These are phyloP conservation scores for Tuctoria greenei DNA, from an alignment of 176 grass and related monocot species.

Conservation along the genomic window DNA sequence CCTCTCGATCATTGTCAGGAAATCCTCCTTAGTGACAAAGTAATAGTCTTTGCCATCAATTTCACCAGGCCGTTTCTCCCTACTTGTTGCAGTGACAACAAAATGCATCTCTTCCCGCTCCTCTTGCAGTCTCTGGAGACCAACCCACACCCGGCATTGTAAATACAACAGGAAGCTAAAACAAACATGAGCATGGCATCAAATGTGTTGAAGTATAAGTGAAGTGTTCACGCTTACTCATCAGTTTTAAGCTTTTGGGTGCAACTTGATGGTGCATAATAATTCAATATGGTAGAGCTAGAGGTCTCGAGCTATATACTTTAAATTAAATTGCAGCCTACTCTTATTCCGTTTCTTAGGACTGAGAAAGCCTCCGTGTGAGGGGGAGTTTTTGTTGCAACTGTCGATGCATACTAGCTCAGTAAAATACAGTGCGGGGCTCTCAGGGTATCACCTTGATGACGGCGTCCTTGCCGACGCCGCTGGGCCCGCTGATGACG, in stretches of 20 bases:
- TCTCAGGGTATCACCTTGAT: slow-evolving; percentile 59
- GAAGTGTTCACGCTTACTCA: too few relatives aligned
- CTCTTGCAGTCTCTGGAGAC: slow-evolving; percentile 73
- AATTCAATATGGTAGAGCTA: too few relatives aligned
- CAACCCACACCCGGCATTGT: slow-evolving; percentile 19
- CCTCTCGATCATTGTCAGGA: slow-evolving; percentile 83
- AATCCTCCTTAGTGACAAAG: slow-evolving; percentile 86
- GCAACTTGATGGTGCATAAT: too few relatives aligned
- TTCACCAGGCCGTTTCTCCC: slow-evolving; percentile 64
- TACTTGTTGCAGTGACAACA: slow-evolving; percentile 78
- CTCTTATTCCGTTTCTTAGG: too few relatives aligned
- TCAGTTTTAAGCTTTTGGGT: too few relatives aligned
- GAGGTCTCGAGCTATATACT: too few relatives aligned
- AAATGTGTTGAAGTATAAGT: background rate
- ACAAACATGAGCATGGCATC: slow-evolving; percentile 2
- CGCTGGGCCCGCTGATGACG: slow-evolving; percentile 92
- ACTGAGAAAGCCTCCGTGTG: too few relatives aligned
- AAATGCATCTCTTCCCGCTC: slow-evolving; percentile 78
- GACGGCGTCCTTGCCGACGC: slow-evolving; percentile 93
- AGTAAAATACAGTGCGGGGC: too few relatives aligned
- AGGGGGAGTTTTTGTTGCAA: too few relatives aligned
- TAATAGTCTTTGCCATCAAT: slow-evolving; percentile 93
- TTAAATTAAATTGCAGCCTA: too few relatives aligned
- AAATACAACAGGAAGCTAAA: background rate
- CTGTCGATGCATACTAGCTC: too few relatives aligned